These are phyloP conservation scores for Pythium diclinum DNA, from an alignment of 352 stramenopile genomes.

Conservation along the genomic window DNA sequence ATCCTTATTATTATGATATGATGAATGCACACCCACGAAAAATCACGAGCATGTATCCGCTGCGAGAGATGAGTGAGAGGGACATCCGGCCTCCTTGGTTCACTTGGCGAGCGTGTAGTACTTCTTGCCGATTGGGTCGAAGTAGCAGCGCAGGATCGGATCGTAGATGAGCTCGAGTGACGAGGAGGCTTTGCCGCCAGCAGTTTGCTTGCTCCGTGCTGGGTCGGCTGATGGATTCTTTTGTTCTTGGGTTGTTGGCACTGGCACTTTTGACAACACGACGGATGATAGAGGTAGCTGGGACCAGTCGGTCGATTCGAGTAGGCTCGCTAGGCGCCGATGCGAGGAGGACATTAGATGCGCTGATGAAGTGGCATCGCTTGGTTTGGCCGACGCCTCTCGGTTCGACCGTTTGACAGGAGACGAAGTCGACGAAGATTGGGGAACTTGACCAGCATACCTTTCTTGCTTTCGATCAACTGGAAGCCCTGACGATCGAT, in stretches of 20 bases:
- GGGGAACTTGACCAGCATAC: background rate
- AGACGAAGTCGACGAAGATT: background rate
- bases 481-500: background rate
- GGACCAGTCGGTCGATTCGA: slow-evolving; percentile 73
- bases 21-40: background rate
- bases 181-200: slow-evolving; percentile 19
- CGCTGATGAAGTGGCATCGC: background rate
- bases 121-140: slow-evolving; percentile 76
- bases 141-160: slow-evolving; percentile 80
- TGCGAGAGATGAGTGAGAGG: too few relatives aligned
- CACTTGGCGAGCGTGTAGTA: slow-evolving; percentile 63
- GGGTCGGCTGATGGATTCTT: slow-evolving; percentile 2
- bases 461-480: background rate
- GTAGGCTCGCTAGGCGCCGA: slow-evolving; percentile 43
- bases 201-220: slow-evolving; percentile 6
- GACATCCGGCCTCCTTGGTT: background rate
- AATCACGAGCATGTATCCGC: background rate
- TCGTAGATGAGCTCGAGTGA: slow-evolving; percentile 83
- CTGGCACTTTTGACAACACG: background rate
- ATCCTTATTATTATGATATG: slow-evolving; percentile 5
- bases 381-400: background rate
- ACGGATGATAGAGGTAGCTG: slow-evolving; percentile 22
- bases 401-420: background rate
- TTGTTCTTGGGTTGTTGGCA: background rate
- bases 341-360: slow-evolving; percentile 8